Percentiles rank a stretch among this genome's conserved stretches.
phyloP scores from a whole-genome alignment of 768 basidiomycete species.

The Sporobolomyces phaffii region DNA sequence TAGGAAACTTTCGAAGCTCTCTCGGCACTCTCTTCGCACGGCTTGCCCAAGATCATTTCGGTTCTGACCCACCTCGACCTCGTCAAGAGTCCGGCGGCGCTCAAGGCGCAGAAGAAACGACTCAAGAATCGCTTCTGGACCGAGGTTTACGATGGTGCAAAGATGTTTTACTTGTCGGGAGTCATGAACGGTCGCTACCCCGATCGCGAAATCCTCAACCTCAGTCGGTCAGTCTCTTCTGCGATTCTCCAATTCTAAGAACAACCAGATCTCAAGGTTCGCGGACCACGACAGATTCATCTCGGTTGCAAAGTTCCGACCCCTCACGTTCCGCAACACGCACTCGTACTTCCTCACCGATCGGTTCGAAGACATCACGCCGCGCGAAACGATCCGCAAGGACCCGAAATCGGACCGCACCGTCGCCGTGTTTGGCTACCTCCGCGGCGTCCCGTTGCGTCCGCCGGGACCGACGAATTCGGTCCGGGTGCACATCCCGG shows the following conservation, averaged over 20 bases:
- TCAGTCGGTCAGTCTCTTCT: constrained; percentile 56
- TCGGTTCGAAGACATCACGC: constrained; percentile 87
- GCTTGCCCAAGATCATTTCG: constrained; percentile 97
- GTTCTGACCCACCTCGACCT: constrained; percentile 93
- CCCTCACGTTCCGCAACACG: constrained; percentile 86
- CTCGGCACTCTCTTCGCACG: constrained; percentile 91
- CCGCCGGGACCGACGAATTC: constrained; percentile 59
- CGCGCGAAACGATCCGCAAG: constrained; percentile 70
- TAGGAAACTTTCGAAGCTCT: constrained; percentile 99
- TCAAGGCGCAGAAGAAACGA: constrained; percentile 81
- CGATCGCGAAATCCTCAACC: constrained; percentile 90
- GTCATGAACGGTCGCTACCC: constrained; percentile 96
- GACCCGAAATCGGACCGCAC: constrained; percentile 89
- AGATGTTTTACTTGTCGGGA: constrained; percentile 94
- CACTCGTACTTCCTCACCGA: constrained; percentile 94
- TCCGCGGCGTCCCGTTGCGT: constrained; percentile 61
- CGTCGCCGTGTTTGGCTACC: constrained; percentile 88
- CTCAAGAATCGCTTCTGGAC: constrained; percentile 99
- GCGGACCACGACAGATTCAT: constrained; percentile 58
- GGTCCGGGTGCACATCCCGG: constrained; percentile 86
- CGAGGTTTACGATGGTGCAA: constrained; percentile 97
- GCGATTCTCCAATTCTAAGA: not conserved
- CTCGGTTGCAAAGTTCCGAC: constrained; percentile 96
- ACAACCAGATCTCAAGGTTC: too few species aligned
- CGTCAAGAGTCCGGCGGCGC: constrained; percentile 79